Evolutionary conservation across 164 flowering plant genomes (phyloP).

Genomic region (Nelumbo lutea): DNA sequence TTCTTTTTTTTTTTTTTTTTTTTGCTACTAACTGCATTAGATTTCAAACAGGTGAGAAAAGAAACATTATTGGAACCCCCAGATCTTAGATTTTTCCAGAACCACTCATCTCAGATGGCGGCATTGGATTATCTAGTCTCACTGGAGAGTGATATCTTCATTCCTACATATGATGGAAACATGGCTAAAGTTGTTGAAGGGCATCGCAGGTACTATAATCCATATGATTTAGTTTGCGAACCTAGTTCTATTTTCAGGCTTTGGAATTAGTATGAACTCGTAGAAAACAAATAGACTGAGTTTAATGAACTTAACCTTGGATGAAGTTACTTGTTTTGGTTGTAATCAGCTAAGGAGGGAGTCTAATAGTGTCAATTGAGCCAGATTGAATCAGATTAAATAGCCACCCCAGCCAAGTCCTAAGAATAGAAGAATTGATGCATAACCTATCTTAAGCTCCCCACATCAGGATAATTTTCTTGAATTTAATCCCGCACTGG

Average conservation of each 20-base stretch:
- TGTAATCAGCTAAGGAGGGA: background rate
- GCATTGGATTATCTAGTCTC: conserved; percentile 94
- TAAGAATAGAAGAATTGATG: too few species aligned
- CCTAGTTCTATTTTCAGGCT: too few species aligned
- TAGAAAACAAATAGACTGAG: too few species aligned
- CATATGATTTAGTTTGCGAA: background rate
- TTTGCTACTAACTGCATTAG: conserved; percentile 1
- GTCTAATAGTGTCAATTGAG: background rate
- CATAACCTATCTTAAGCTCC: too few species aligned
- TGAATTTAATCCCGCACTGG: too few species aligned
- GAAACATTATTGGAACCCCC: conserved; percentile 79
- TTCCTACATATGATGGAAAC: conserved; percentile 96
- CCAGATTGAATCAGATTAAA: too few species aligned
- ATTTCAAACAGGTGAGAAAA: conserved; percentile 70
- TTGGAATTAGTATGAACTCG: too few species aligned
- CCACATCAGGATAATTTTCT: too few species aligned
- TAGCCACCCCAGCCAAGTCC: too few species aligned
- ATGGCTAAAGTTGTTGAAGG: conserved; percentile 99
- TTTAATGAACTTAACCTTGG: too few species aligned
- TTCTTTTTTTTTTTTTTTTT: conserved; percentile 2
- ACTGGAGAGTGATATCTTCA: conserved; percentile 87
- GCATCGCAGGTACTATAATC: conserved; percentile 71
- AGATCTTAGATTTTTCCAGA: conserved; percentile 75
- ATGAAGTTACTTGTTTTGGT: background rate
- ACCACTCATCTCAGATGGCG: conserved; percentile 97